phyloP scores from a whole-genome alignment of 441 rosid genomes.

The Croton setiger region DNA sequence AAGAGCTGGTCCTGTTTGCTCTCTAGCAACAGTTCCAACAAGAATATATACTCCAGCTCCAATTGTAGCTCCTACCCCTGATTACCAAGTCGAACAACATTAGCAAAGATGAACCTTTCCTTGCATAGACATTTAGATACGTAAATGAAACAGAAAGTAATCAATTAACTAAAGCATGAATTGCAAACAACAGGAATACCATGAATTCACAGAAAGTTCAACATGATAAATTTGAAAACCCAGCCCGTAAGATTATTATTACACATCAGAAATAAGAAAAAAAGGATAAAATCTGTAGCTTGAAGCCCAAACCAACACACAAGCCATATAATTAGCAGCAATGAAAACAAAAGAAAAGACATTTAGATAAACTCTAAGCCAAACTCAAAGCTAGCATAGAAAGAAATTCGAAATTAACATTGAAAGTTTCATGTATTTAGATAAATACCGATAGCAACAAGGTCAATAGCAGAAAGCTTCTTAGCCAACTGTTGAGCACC shows the following conservation, averaged over 20 bases:
- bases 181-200: background rate
- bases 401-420: background rate
- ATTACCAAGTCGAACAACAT: conserved; percentile 2
- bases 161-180: background rate
- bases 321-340: too few species aligned
- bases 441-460: conserved; percentile 73
- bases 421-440: background rate
- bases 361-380: background rate
- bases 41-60: conserved; percentile 99
- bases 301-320: background rate
- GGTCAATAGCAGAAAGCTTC: conserved; percentile 66
- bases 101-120: background rate
- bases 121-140: background rate
- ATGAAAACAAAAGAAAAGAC: background rate
- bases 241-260: background rate
- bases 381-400: background rate
- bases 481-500: conserved; percentile 58
- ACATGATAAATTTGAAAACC: too few species aligned
- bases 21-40: conserved; percentile 98
- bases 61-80: conserved; percentile 96
- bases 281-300: background rate
- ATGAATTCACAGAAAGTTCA: background rate
- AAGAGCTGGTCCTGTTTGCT: conserved; percentile 93
- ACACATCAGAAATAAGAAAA: background rate
- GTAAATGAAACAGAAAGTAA: background rate